Percentiles rank a stretch among this genome's conserved stretches.
Evolutionary conservation across 192 early-diverging fungal genomes (phyloP).

Genomic region (Glomus cerebriforme): DNA sequence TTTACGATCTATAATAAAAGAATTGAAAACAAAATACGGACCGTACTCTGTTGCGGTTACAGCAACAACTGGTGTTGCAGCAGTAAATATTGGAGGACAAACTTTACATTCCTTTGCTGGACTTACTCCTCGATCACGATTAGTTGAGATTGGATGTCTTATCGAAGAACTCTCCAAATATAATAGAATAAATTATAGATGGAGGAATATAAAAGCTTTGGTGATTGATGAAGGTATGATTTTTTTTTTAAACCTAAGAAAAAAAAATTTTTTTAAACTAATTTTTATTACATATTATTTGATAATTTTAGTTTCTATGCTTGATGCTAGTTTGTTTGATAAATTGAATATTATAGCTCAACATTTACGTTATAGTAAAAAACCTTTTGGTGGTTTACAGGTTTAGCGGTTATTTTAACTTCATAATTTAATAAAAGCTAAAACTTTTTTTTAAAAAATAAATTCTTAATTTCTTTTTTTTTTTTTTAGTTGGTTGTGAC

Average conservation of each 20-base stretch:
- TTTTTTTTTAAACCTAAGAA: not conserved
- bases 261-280: not conserved
- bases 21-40: slow-evolving; percentile 18
- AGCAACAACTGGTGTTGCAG: slow-evolving; percentile 61
- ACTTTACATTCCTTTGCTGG: slow-evolving; percentile 66
- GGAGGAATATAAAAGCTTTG: slow-evolving; percentile 63
- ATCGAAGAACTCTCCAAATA: slow-evolving; percentile 32
- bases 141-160: slow-evolving; percentile 32
- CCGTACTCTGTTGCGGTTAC: slow-evolving; percentile 51
- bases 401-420: not conserved
- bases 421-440: not conserved
- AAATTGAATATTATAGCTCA: slow-evolving; percentile 71
- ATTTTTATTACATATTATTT: not conserved
- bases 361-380: slow-evolving; percentile 32
- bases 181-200: slow-evolving; percentile 48
- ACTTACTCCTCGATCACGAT: slow-evolving; percentile 55
- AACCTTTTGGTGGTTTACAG: slow-evolving; percentile 80
- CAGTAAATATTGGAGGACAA: slow-evolving; percentile 58
- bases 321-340: slow-evolving; percentile 73
- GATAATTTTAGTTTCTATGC: slow-evolving; percentile 63
- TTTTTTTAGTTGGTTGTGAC: slow-evolving; percentile 41
- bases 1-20: slow-evolving; percentile 42
- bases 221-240: slow-evolving; percentile 70
- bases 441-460: not conserved
- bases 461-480: not conserved